A percentile compares a stretch with the other conserved stretches of the same genome.
Conservation (phyloP, 1,139 yeast species). For the Oligophagozyma castellii region DNA sequence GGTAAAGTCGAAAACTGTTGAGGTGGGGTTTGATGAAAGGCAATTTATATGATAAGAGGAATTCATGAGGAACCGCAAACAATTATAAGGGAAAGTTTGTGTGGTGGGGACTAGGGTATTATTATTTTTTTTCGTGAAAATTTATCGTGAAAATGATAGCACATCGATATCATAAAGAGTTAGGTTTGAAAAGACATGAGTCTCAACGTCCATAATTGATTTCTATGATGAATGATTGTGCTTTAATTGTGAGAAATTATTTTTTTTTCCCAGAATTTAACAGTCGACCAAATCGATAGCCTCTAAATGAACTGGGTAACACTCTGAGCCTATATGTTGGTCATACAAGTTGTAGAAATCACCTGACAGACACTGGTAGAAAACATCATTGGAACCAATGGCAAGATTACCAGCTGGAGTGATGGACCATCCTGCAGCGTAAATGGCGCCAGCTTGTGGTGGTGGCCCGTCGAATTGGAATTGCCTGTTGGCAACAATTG, state of each 20-base stretch:
- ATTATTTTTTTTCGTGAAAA: neutral
- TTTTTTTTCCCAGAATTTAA: too few species aligned
- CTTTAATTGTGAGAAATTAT: too few species aligned
- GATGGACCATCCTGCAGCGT: constrained; percentile 76
- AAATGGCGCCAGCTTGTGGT: constrained; percentile 81
- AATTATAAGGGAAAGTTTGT: neutral
- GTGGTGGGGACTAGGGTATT: neutral
- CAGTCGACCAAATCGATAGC: constrained; percentile 53
- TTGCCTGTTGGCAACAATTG: constrained; percentile 78
- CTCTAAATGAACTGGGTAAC: constrained; percentile 50
- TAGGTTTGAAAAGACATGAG: neutral
- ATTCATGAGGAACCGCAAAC: too few species aligned
- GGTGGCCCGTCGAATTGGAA: constrained; percentile 89
- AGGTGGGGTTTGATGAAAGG: too few species aligned
- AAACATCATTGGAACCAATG: constrained; percentile 48
- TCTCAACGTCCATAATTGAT: neutral
- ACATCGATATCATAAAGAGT: neutral
- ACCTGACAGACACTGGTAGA: constrained; percentile 77
- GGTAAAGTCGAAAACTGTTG: too few species aligned
- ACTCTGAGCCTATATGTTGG: constrained; percentile 50
- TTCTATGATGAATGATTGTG: neutral
- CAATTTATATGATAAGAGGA: too few species aligned
- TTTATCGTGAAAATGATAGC: neutral
- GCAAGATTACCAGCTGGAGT: constrained; percentile 55
- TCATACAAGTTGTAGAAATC: constrained; percentile 77